Evolutionary conservation across 495 filamentous ascomycete species (phyloP).

Genomic region (Podospora appendiculata): DNA sequence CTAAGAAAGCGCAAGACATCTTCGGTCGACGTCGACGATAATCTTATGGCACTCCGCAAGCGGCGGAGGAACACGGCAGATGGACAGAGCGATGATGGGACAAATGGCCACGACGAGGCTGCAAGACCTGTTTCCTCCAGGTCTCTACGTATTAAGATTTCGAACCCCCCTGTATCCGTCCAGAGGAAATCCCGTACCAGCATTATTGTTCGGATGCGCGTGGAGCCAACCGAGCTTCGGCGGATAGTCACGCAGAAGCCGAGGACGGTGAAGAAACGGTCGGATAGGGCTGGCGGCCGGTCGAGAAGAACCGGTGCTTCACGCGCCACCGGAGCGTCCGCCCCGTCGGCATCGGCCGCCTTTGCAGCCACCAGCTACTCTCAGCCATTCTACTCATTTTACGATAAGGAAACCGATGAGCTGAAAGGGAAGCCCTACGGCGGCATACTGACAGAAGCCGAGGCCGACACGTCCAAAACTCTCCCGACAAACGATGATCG

Average conservation of each 20-base stretch:
- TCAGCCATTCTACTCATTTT: slow-evolving; percentile 72
- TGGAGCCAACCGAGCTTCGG: slow-evolving; percentile 51
- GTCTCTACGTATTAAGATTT: slow-evolving; percentile 32
- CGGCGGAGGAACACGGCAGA: slow-evolving; percentile 35
- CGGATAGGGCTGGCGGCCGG: slow-evolving; percentile 10
- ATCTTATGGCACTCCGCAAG: slow-evolving; percentile 34
- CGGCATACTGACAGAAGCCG: slow-evolving; percentile 79
- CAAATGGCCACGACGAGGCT: slow-evolving; percentile 19
- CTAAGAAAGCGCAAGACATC: slow-evolving; percentile 78
- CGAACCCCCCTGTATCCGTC: slow-evolving; percentile 15
- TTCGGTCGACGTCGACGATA: slow-evolving; percentile 38
- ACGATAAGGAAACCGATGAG: slow-evolving; percentile 83
- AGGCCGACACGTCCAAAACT: slow-evolving; percentile 86
- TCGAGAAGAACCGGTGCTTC: slow-evolving; percentile 10
- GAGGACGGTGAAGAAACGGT: slow-evolving; percentile 40
- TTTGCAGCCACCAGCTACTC: slow-evolving; percentile 50
- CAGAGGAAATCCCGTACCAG: slow-evolving; percentile 32
- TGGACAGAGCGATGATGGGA: slow-evolving; percentile 21
- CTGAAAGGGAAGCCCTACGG: slow-evolving; percentile 90
- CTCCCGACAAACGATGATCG: slow-evolving; percentile 73
- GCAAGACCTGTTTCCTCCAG: slow-evolving; percentile 29
- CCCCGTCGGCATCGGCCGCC: slow-evolving; percentile 27
- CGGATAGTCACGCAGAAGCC: slow-evolving; percentile 48
- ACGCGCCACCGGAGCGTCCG: not conserved
- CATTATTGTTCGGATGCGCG: slow-evolving; percentile 40